Percentiles rank a stretch among this genome's conserved stretches.
These are phyloP conservation scores for Didymella pinodella DNA, from an alignment of 2,329 filamentous ascomycete genomes.

Conservation along the genomic window DNA sequence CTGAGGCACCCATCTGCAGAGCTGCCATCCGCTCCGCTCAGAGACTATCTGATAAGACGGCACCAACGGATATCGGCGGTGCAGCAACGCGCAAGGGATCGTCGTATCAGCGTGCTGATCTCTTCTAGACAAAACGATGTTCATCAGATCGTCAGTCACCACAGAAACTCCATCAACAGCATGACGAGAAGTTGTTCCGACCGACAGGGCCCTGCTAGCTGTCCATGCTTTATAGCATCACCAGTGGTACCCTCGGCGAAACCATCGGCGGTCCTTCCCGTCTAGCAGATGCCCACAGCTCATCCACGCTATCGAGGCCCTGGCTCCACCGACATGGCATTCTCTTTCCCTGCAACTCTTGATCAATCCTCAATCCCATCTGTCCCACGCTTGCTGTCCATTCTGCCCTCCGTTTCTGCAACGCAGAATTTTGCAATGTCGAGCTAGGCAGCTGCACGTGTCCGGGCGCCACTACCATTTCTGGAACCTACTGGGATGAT, in stretches of 20 bases:
- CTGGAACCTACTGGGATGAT: slow-evolving; percentile 22
- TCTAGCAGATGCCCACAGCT: slow-evolving; percentile 23
- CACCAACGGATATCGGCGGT: not conserved
- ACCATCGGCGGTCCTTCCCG: slow-evolving; percentile 27
- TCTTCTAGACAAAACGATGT: slow-evolving; percentile 22
- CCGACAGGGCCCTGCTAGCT: not conserved
- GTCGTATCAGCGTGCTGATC: slow-evolving; percentile 25
- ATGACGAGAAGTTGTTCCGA: slow-evolving; percentile 2
- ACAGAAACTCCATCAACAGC: slow-evolving; percentile 7
- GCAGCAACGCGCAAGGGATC: slow-evolving; percentile 6
- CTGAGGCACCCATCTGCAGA: not conserved
- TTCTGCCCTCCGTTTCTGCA: not conserved
- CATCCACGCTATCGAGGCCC: slow-evolving; percentile 25
- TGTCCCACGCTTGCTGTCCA: not conserved
- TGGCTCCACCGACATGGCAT: slow-evolving; percentile 24
- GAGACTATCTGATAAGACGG: not conserved
- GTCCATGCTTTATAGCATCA: slow-evolving; percentile 2
- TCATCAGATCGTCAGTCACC: slow-evolving; percentile 10
- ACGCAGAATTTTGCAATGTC: slow-evolving; percentile 9
- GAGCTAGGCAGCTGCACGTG: slow-evolving; percentile 13
- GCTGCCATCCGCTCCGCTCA: not conserved
- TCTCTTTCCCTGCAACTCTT: slow-evolving; percentile 18
- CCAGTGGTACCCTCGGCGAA: slow-evolving; percentile 22
- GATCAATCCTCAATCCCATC: not conserved
- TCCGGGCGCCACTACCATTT: slow-evolving; percentile 23